Evolutionary conservation across 73 alveolate genomes (phyloP), one percentile per base, ranked within the genome.

Genomic region (Stentor coeruleus): DNA sequence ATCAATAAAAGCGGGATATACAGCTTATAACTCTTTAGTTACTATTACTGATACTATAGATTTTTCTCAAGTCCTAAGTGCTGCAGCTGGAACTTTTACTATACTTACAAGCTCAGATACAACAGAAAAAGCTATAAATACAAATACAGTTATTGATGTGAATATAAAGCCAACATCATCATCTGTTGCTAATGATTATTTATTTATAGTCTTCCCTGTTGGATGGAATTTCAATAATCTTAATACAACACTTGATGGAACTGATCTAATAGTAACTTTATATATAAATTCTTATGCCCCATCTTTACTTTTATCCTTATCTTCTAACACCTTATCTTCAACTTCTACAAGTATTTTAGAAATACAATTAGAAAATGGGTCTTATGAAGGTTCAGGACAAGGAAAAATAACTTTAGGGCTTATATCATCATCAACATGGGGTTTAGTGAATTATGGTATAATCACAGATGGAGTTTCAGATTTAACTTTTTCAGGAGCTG

Each of bases 361-460:
- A 49, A 6, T 49, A 49, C 26, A 26, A 26, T 11, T 66, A 31
- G 33, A 66, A 20, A 66, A 66, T 40, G 79, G 79, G 42, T 26
- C 79, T 0, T 66, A 26, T 66, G 36, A 20, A 66, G 79, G 79
- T 20, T 20, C 79, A 20, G 79, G 79, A 20, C 33, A 37, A 66
- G 79, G 79, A 20, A 66, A 66, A 1, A 20, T 66, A 11, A 20
- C n/a, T 28, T 20, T 66, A 28, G 14, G 49, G 20, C n/a, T 66
- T 37, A 66, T 66, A 0, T 11, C 39, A 66, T 20, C n/a, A 1
- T 20, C 35, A n/a, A 66, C 79, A 20, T 66, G n/a, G 79, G 36
- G 49, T 28, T 37, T 2, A 20, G 49, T 28, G 20, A 49, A 49
- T 20, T 20, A 11, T 6, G 66, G 66, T 20, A 49, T 20, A 6